phyloP scores from a whole-genome alignment of 805 yeast genomes.

The Starmerella etchellsii region DNA sequence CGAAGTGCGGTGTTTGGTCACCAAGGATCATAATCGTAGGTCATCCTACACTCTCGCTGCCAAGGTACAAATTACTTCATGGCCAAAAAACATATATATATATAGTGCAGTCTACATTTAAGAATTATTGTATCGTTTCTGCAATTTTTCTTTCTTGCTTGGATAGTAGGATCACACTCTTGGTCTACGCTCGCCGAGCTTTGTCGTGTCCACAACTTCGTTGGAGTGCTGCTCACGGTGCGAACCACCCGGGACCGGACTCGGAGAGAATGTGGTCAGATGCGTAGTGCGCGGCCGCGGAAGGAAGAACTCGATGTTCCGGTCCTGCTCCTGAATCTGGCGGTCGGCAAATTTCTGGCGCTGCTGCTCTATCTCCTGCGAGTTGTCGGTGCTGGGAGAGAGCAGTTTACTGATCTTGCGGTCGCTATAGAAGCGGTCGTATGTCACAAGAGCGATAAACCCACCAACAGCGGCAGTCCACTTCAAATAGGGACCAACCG shows the following conservation, averaged over 20 bases:
- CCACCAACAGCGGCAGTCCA: slow-evolving; percentile 19
- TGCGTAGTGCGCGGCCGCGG: slow-evolving; percentile 15
- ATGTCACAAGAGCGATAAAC: slow-evolving; percentile 16
- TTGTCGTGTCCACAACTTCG: slow-evolving; percentile 18
- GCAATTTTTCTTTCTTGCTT: neutral
- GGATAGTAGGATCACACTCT: neutral
- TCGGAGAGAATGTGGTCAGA: slow-evolving; percentile 16
- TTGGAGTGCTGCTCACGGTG: slow-evolving; percentile 22
- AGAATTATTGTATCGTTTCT: too few relatives aligned
- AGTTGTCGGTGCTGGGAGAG: slow-evolving; percentile 17
- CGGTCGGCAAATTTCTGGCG: slow-evolving; percentile 15
- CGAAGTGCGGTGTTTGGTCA: too few relatives aligned
- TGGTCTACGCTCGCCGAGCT: slow-evolving; percentile 24
- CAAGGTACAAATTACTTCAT: too few relatives aligned
- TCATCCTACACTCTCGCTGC: too few relatives aligned
- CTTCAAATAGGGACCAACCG: slow-evolving; percentile 18
- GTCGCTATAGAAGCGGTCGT: slow-evolving; percentile 22
- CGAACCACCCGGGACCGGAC: slow-evolving; percentile 25
- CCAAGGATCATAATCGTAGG: too few relatives aligned
- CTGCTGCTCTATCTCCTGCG: slow-evolving; percentile 14
- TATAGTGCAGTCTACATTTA: too few relatives aligned
- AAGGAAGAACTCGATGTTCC: slow-evolving; percentile 16
- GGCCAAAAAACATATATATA: too few relatives aligned
- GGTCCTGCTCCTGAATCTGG: slow-evolving; percentile 16
- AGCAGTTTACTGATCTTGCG: slow-evolving; percentile 17